Evolutionary conservation across 78 protist species (phyloP).

Genomic region (Dictyostelium capitatum): DNA sequence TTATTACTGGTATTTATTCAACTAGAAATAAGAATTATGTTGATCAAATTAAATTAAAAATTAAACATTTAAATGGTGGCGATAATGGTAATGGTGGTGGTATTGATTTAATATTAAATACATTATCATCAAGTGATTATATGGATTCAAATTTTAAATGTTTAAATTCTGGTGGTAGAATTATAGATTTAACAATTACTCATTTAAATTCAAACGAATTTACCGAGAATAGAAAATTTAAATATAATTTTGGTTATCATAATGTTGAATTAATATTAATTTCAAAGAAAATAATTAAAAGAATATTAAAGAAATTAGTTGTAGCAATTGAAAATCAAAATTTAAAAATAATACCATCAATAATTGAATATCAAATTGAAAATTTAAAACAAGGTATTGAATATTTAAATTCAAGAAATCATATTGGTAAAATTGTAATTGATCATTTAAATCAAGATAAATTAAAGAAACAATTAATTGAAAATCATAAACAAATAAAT

Average conservation of each 20-base stretch:
- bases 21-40: constrained; percentile 4
- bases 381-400: too few species aligned
- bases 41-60: neutral
- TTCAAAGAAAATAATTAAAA: too few species aligned
- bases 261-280: constrained; percentile 13
- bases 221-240: constrained; percentile 13
- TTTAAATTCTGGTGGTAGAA: constrained; percentile 50
- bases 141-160: constrained; percentile 43
- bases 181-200: constrained; percentile 60
- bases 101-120: constrained; percentile 81
- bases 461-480: too few species aligned
- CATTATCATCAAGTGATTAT: constrained; percentile 53
- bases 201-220: constrained; percentile 40
- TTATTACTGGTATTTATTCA: constrained; percentile 64
- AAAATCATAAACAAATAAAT: too few species aligned
- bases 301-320: too few species aligned
- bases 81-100: too few species aligned
- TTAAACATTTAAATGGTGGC: constrained; percentile 44
- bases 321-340: too few species aligned
- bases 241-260: neutral
- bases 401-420: too few species aligned
- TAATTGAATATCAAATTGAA: too few species aligned
- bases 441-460: too few species aligned
- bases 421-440: too few species aligned
- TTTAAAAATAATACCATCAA: too few species aligned